A percentile compares a stretch with the other conserved stretches of the same genome.
Conservation (phyloP, 371 early-diverging fungal genomes). For the Rhizopus microsporus region DNA sequence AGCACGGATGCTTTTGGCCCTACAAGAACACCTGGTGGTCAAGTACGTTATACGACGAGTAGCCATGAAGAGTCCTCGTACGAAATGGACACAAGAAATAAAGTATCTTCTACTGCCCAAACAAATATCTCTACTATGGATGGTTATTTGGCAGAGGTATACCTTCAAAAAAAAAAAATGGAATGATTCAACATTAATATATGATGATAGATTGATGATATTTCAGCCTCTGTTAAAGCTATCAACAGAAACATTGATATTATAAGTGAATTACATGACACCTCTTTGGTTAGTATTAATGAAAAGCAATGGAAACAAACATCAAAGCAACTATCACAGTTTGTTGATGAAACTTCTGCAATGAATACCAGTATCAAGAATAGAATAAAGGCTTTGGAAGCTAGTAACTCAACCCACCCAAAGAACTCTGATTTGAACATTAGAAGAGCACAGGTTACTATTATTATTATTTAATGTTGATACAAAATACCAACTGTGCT, state of each 20-base stretch:
- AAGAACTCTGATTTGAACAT: conserved; percentile 34
- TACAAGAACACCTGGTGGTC: conserved; percentile 23
- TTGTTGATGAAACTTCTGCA: conserved; percentile 61
- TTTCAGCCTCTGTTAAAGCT: conserved; percentile 57
- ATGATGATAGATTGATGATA: conserved; percentile 52
- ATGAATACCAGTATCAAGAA: conserved; percentile 55
- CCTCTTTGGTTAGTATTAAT: conserved; percentile 61
- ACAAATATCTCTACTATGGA: conserved; percentile 24
- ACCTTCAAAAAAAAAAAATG: not conserved
- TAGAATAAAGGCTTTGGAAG: conserved; percentile 52
- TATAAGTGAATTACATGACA: conserved; percentile 64
- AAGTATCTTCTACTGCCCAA: conserved; percentile 18
- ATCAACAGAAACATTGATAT: conserved; percentile 57
- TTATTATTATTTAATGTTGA: not conserved
- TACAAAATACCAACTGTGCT: not conserved
- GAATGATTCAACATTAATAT: not conserved
- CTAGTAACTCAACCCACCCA: conserved; percentile 23
- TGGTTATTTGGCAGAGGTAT: conserved; percentile 27
- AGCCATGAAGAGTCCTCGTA: conserved; percentile 13
- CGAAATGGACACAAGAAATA: conserved; percentile 19
- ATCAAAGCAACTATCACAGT: conserved; percentile 58
- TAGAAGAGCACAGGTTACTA: conserved; percentile 31
- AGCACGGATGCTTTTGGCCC: conserved; percentile 42
- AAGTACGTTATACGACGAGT: not conserved
- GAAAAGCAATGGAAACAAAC: conserved; percentile 60